A percentile compares a stretch with the other conserved stretches of the same genome.
phyloP scores from a whole-genome alignment of 1,284 basidiomycete genomes.

The Tremellales sp. region DNA sequence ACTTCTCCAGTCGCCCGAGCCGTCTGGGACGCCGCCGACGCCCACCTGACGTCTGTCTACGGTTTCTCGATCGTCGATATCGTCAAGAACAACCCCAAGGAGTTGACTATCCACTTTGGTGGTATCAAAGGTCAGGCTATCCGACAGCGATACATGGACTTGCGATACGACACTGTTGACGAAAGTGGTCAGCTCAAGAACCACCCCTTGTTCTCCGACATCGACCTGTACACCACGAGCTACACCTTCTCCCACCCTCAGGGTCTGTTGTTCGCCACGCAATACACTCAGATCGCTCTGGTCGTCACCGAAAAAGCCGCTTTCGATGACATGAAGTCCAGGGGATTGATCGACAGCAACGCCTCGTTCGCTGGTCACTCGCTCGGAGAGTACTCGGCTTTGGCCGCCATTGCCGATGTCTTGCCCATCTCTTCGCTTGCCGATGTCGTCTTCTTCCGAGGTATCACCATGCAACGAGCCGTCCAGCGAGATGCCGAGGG shows the following conservation, averaged over 20 bases:
- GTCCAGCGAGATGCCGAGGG: slow-evolving; percentile 90
- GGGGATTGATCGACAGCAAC: slow-evolving; percentile 86
- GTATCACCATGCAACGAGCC: slow-evolving; percentile 98
- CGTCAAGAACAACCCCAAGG: slow-evolving; percentile 94
- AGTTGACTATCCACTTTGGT: slow-evolving; percentile 98
- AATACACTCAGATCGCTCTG: slow-evolving; percentile 96
- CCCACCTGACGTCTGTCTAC: slow-evolving; percentile 87
- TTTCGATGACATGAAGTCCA: slow-evolving; percentile 95
- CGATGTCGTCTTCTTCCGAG: slow-evolving; percentile 98
- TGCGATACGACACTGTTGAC: slow-evolving; percentile 95
- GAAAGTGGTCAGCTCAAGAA: slow-evolving; percentile 92
- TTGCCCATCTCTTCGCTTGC: slow-evolving; percentile 93
- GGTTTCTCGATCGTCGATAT: slow-evolving; percentile 97
- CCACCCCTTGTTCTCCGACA: slow-evolving; percentile 88
- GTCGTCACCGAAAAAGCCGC: slow-evolving; percentile 97
- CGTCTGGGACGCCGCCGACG: slow-evolving; percentile 95
- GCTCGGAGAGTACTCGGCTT: slow-evolving; percentile 94
- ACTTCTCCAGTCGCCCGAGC: slow-evolving; percentile 86
- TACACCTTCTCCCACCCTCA: slow-evolving; percentile 97
- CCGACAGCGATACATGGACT: slow-evolving; percentile 97
- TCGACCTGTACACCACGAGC: slow-evolving; percentile 82
- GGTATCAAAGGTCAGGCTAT: slow-evolving; percentile 98
- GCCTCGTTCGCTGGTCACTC: slow-evolving; percentile 97
- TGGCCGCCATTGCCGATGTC: slow-evolving; percentile 94
- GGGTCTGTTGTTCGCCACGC: slow-evolving; percentile 93